Percentiles rank a stretch among this genome's conserved stretches.
Evolutionary conservation across 208 protist genomes (phyloP).

Genomic region (Acanthamoeba royreba): DNA sequence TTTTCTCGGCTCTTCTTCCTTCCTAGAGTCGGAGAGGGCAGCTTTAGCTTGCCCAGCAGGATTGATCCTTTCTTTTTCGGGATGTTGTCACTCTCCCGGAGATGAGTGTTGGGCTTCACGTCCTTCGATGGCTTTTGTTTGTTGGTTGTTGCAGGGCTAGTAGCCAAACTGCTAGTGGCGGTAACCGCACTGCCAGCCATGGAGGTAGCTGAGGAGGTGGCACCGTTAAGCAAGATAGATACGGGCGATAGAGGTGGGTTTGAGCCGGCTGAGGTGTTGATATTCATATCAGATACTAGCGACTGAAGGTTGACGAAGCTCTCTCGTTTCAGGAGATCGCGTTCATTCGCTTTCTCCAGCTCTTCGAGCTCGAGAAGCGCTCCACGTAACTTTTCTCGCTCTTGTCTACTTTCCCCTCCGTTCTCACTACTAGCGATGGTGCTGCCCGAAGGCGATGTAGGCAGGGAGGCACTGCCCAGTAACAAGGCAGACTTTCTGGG

Average conservation of each 20-base stretch:
- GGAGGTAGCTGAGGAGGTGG: background rate
- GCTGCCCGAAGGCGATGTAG: background rate
- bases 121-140: background rate
- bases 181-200: background rate
- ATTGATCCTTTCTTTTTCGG: background rate
- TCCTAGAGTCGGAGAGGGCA: background rate
- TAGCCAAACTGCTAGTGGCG: background rate
- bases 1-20: background rate
- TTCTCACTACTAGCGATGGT: background rate
- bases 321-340: background rate
- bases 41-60: background rate
- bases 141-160: background rate
- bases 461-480: background rate
- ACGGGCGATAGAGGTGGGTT: too few species aligned
- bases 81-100: background rate
- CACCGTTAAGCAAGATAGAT: background rate
- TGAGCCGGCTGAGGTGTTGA: background rate
- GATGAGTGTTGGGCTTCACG: background rate
- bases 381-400: background rate
- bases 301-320: background rate
- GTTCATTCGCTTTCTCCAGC: background rate
- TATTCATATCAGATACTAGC: background rate
- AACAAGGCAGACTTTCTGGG: too few species aligned
- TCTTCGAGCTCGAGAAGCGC: background rate
- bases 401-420: background rate